Percentiles rank a stretch among this genome's conserved stretches.
Conservation (phyloP, 257 asterid species). For the Cynanchum wilfordii region DNA sequence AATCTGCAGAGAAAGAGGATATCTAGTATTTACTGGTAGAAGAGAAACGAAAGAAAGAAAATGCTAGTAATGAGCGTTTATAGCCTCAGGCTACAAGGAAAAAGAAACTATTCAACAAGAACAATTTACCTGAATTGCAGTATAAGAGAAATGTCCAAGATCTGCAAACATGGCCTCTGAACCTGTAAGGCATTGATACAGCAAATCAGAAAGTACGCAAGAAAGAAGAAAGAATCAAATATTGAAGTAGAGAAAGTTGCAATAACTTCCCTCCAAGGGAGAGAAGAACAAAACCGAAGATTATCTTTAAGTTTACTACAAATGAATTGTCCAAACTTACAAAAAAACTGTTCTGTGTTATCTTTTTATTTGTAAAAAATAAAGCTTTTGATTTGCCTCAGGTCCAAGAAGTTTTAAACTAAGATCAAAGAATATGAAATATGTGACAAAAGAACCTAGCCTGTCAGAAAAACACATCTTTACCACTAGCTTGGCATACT, state of each 20-base stretch:
- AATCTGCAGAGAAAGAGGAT: constrained; percentile 49
- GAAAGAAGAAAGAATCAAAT: neutral
- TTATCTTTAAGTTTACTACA: neutral
- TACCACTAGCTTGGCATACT: no score
- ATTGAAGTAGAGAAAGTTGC: neutral
- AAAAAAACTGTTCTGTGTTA: neutral
- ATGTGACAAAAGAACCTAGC: no score
- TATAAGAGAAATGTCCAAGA: constrained; percentile 89
- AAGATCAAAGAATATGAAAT: no score
- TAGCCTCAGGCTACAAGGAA: neutral
- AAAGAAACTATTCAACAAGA: neutral
- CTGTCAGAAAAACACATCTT: no score
- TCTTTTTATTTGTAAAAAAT: neutral
- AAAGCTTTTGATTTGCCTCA: no score
- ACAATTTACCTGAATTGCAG: constrained; percentile 76
- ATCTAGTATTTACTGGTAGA: neutral
- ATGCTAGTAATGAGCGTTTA: neutral
- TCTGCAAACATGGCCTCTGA: constrained; percentile 99
- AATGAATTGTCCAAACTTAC: neutral
- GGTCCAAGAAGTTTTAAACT: no score
- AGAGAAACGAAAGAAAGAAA: neutral
- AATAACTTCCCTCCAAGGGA: neutral
- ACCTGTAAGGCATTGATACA: constrained; percentile 37
- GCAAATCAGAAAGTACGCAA: neutral
- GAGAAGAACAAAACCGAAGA: neutral